Evolutionary conservation across 2,329 filamentous ascomycete species (phyloP).

Genomic region (Colletotrichum sp.): DNA sequence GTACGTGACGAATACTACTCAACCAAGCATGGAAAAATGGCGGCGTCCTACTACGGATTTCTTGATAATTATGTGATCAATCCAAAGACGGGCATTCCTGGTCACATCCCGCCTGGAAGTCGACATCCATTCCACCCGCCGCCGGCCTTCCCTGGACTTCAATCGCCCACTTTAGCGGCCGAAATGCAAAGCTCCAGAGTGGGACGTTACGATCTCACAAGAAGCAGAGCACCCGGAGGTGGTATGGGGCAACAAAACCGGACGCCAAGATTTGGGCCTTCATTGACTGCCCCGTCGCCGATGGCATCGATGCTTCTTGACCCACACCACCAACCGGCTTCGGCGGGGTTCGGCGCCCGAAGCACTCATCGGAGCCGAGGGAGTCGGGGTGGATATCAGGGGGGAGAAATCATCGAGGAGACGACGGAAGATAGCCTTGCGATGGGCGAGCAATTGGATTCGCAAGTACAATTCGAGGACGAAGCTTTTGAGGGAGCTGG

Average conservation of each 20-base stretch:
- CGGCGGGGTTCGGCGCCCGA: conserved; percentile 47
- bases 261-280: conserved; percentile 49
- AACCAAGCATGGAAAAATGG: conserved; percentile 97
- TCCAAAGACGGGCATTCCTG: conserved; percentile 69
- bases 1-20: conserved; percentile 91
- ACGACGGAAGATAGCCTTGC: conserved; percentile 51
- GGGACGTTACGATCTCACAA: conserved; percentile 49
- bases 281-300: conserved; percentile 61
- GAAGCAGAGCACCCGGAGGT: conserved; percentile 42
- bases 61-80: conserved; percentile 88
- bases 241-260: conserved; percentile 37
- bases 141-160: conserved; percentile 74
- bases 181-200: conserved; percentile 61
- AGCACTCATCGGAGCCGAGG: conserved; percentile 53
- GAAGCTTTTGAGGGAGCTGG: conserved; percentile 57
- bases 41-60: conserved; percentile 95
- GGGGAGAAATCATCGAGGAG: conserved; percentile 62
- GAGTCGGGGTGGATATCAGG: conserved; percentile 49
- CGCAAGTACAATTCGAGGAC: conserved; percentile 65
- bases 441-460: conserved; percentile 40
- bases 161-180: conserved; percentile 62
- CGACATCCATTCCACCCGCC: conserved; percentile 74
- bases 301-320: conserved; percentile 78
- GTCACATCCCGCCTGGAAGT: conserved; percentile 60
- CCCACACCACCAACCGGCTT: conserved; percentile 74